Percentiles rank a stretch among this genome's conserved stretches.
Evolutionary conservation across 2,329 filamentous ascomycete species (phyloP).

Genomic region (Fusarium sp.): DNA sequence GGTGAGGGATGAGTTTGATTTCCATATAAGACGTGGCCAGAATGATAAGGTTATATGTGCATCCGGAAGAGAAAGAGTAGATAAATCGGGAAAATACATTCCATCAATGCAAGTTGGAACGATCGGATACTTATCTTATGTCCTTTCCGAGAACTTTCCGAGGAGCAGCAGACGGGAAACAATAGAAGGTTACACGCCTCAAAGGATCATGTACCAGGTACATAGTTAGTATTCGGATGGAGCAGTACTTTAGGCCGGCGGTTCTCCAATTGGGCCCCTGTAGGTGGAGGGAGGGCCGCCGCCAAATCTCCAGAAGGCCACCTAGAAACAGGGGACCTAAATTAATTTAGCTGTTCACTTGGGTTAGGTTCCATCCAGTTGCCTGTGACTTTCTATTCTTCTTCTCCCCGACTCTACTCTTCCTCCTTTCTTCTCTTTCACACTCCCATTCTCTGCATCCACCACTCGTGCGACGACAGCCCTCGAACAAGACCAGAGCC

Average conservation of each 20-base stretch:
- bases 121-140: neutral
- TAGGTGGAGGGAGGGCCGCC: constrained; percentile 6
- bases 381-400: constrained; percentile 3
- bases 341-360: constrained; percentile 25
- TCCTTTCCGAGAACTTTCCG: constrained; percentile 27
- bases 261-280: constrained; percentile 11
- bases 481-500: constrained; percentile 23
- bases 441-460: constrained; percentile 26
- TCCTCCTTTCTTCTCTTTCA: constrained; percentile 24
- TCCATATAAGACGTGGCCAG: constrained; percentile 22
- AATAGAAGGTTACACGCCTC: constrained; percentile 16
- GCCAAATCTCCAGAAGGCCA: constrained; percentile 35
- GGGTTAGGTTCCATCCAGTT: constrained; percentile 13
- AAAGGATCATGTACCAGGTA: constrained; percentile 9
- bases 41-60: neutral
- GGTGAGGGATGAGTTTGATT: constrained; percentile 12
- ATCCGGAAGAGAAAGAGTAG: neutral
- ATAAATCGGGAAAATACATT: neutral
- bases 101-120: neutral
- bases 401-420: constrained; percentile 15
- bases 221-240: constrained; percentile 21
- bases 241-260: neutral
- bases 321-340: constrained; percentile 43
- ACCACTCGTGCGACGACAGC: constrained; percentile 33
- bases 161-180: constrained; percentile 14